A percentile compares a stretch with the other conserved stretches of the same genome.
Evolutionary conservation across 2,329 filamentous ascomycete genomes (phyloP).

Genomic region (Fusarium cicatricum): DNA sequence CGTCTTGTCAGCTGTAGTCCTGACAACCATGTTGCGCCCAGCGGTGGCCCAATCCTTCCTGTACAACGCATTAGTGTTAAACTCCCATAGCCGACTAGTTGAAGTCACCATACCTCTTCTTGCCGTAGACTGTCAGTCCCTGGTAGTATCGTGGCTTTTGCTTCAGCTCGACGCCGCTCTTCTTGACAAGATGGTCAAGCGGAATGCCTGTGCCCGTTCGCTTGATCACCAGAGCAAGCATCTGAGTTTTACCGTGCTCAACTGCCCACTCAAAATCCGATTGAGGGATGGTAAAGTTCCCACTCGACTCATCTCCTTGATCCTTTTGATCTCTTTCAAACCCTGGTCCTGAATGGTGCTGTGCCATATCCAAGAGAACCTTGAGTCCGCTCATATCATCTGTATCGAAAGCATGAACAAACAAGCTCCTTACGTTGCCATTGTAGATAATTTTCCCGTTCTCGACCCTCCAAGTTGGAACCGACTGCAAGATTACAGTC

Average conservation of each 20-base stretch:
- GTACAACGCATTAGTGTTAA: slow-evolving; percentile 21
- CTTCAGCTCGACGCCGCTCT: slow-evolving; percentile 68
- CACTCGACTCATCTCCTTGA: slow-evolving; percentile 44
- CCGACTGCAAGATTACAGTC: slow-evolving; percentile 55
- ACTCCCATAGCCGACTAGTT: not conserved
- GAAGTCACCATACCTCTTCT: slow-evolving; percentile 61
- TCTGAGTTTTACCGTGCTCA: slow-evolving; percentile 58
- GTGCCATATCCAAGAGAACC: slow-evolving; percentile 64
- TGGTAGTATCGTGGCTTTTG: slow-evolving; percentile 78
- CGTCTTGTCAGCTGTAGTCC: slow-evolving; percentile 51
- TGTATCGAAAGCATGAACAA: slow-evolving; percentile 57
- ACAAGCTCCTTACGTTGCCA: slow-evolving; percentile 36
- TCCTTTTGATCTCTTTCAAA: slow-evolving; percentile 46
- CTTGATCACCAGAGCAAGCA: slow-evolving; percentile 71
- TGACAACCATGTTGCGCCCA: slow-evolving; percentile 57
- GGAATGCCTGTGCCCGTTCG: slow-evolving; percentile 74
- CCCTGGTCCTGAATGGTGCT: slow-evolving; percentile 53
- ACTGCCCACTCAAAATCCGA: slow-evolving; percentile 56
- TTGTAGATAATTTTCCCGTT: slow-evolving; percentile 38
- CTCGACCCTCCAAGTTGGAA: slow-evolving; percentile 45
- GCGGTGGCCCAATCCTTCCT: slow-evolving; percentile 76
- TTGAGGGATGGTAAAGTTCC: slow-evolving; percentile 52
- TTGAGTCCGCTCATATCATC: slow-evolving; percentile 64
- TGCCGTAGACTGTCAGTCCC: slow-evolving; percentile 78
- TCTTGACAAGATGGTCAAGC: slow-evolving; percentile 70